Conservation (phyloP, 306 rosid species). For the Pterocarpus santalinus region DNA sequence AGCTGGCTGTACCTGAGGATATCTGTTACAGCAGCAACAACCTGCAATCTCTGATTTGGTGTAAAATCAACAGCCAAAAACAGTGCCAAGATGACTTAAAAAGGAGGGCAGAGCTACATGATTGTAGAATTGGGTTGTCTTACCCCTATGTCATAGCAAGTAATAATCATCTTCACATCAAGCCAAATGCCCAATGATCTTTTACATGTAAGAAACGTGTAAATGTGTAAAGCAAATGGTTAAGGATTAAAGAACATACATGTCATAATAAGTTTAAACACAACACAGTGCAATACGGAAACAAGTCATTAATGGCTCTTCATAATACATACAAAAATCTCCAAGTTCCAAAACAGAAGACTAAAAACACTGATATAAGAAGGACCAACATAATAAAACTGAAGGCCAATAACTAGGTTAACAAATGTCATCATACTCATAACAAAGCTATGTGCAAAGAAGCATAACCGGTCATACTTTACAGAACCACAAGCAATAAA, state of each 20-base stretch:
- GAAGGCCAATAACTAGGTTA: conserved; percentile 57
- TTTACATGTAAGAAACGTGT: conserved; percentile 29
- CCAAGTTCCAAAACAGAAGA: conserved; percentile 34
- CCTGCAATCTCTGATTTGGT: conserved; percentile 22
- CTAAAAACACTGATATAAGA: conserved; percentile 47
- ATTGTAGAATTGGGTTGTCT: conserved; percentile 25
- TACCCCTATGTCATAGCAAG: conserved; percentile 6
- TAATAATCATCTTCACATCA: conserved; percentile 37
- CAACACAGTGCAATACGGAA: conserved; percentile 35
- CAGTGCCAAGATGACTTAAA: conserved; percentile 1
- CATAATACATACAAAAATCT: conserved; percentile 53
- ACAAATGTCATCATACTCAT: conserved; percentile 55
- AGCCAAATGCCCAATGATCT: conserved; percentile 31
- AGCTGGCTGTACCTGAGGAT: conserved; percentile 40
- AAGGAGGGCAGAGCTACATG: conserved; percentile 20
- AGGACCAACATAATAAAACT: conserved; percentile 52
- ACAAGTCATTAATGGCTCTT: conserved; percentile 45
- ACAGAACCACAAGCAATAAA: conserved; percentile 71
- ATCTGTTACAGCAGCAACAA: conserved; percentile 23
- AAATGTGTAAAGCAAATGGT: conserved; percentile 21
- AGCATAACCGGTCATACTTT: conserved; percentile 52
- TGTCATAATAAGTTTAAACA: conserved; percentile 28
- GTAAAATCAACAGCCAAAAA: neutral
- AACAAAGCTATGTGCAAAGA: conserved; percentile 60
- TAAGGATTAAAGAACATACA: conserved; percentile 13